These are phyloP conservation scores for Candida pseudoviswanathii DNA, from an alignment of 1,139 yeast genomes.

Conservation along the genomic window DNA sequence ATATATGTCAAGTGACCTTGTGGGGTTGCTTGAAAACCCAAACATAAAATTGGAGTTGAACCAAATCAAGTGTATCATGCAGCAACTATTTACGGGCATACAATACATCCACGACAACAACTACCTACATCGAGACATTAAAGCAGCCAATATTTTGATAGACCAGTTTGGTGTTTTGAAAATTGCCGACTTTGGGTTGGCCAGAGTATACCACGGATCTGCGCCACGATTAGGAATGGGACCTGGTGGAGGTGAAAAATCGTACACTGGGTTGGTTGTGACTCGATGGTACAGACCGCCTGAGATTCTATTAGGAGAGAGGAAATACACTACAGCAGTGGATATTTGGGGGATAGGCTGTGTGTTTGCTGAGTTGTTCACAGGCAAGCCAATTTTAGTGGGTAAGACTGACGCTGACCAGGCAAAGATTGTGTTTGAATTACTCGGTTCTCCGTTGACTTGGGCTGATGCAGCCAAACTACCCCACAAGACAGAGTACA, in stretches of 20 bases:
- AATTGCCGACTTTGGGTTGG: slow-evolving; percentile 92
- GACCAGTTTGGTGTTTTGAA: slow-evolving; percentile 77
- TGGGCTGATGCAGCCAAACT: slow-evolving; percentile 69
- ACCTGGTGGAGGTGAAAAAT: slow-evolving; percentile 75
- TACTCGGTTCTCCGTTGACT: slow-evolving; percentile 78
- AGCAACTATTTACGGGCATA: slow-evolving; percentile 76
- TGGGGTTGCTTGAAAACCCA: slow-evolving; percentile 90
- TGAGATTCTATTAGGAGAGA: slow-evolving; percentile 82
- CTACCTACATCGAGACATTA: slow-evolving; percentile 86
- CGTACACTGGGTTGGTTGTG: slow-evolving; percentile 89
- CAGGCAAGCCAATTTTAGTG: slow-evolving; percentile 76
- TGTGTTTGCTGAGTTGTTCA: slow-evolving; percentile 89
- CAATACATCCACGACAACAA: slow-evolving; percentile 76
- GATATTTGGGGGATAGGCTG: slow-evolving; percentile 99
- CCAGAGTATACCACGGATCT: slow-evolving; percentile 75
- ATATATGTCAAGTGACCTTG: slow-evolving; percentile 90
- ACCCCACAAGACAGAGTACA: slow-evolving; percentile 57
- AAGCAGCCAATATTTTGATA: slow-evolving; percentile 87
- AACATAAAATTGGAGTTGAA: slow-evolving; percentile 58
- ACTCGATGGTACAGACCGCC: slow-evolving; percentile 99
- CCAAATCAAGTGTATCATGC: slow-evolving; percentile 83
- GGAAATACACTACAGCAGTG: slow-evolving; percentile 86
- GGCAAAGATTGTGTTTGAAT: slow-evolving; percentile 74
- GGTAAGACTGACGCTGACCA: slow-evolving; percentile 93
- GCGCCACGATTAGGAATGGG: slow-evolving; percentile 58